Conservation (phyloP, 106 monocot genomes). For the Apostasia ramifera region DNA sequence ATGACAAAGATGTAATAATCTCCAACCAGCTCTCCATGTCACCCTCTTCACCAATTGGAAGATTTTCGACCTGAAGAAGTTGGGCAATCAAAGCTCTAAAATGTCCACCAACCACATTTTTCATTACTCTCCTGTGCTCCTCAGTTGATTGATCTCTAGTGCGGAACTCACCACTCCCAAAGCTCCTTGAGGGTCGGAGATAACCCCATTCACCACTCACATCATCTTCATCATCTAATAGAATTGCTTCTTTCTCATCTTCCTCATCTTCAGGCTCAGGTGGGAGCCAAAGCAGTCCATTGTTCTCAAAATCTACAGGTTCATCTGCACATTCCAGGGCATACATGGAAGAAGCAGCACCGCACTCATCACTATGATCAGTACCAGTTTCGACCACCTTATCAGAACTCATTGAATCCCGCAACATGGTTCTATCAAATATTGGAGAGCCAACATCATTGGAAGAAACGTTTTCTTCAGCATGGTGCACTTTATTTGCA, state of each 20-base stretch:
- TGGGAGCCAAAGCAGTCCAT: constrained; percentile 80
- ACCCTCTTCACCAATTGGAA: constrained; percentile 52
- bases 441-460: constrained; percentile 21
- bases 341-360: constrained; percentile 55
- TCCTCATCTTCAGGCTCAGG: constrained; percentile 84
- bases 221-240: constrained; percentile 47
- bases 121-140: constrained; percentile 66
- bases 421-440: constrained; percentile 22
- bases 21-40: constrained; percentile 79
- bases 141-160: constrained; percentile 37
- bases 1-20: constrained; percentile 77
- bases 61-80: constrained; percentile 76
- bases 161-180: constrained; percentile 50
- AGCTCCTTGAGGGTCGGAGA: constrained; percentile 44
- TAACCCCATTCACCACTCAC: constrained; percentile 49
- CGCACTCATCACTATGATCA: constrained; percentile 26
- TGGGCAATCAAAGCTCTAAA: constrained; percentile 83
- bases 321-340: constrained; percentile 38
- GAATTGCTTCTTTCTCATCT: constrained; percentile 46
- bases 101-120: constrained; percentile 79
- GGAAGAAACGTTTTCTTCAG: constrained; percentile 24
- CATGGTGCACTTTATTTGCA: constrained; percentile 14
- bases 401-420: constrained; percentile 21
- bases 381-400: constrained; percentile 30
- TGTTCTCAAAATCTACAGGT: constrained; percentile 78